Evolutionary conservation across 2,329 filamentous ascomycete species (phyloP), one percentile per base, ranked within the genome.

Genomic region (Sarocladiaceae sp.): DNA sequence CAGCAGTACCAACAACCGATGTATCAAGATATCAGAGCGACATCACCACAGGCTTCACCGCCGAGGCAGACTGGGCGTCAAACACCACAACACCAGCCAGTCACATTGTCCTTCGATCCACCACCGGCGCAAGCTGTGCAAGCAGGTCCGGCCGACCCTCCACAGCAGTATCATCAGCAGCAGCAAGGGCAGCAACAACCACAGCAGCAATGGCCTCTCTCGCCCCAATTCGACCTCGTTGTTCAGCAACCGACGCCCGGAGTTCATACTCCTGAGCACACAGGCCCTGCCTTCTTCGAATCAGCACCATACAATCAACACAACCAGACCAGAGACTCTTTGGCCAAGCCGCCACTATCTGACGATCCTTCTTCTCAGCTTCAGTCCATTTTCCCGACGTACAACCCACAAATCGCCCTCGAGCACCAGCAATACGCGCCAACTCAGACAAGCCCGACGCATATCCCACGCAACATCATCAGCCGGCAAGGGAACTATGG

Each of bases 381-480:
- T 53, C 74, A 77, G 24, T 89, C 85, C 19, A 88, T 90, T 54
- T 90, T 90, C 54, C 85, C 85, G 6, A 73, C 76, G 23, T 89
- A 88, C 57, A 81, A 90, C 55, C 82, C 80, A 3, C 74, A 73
- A 1, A 58, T 87, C 19, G 70, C 83, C 4, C 72, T 88, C 3
- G 71, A 79, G 45, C 76, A 80, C 46, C 85, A 90, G 56, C 64
- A 77, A 37, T 89, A 90, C 63, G 83, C 75, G 40, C 83, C 85
- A 2, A 82, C 78, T 1, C 78, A 83, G 57, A 65, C 73, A 45
- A 80, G 76, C 48, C 81, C 83, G 11, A 75, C 76, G 1, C 72
- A 77, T 24, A 76, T 88, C 40, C 81, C 82, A 4, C 69, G 72
- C 27, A 73, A 75, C 13, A 74, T 81, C 47, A 82, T 86, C 56